Percentiles rank a stretch among this genome's conserved stretches.
Evolutionary conservation across 2,329 filamentous ascomycete species (phyloP).

Genomic region (Venturia asperata): DNA sequence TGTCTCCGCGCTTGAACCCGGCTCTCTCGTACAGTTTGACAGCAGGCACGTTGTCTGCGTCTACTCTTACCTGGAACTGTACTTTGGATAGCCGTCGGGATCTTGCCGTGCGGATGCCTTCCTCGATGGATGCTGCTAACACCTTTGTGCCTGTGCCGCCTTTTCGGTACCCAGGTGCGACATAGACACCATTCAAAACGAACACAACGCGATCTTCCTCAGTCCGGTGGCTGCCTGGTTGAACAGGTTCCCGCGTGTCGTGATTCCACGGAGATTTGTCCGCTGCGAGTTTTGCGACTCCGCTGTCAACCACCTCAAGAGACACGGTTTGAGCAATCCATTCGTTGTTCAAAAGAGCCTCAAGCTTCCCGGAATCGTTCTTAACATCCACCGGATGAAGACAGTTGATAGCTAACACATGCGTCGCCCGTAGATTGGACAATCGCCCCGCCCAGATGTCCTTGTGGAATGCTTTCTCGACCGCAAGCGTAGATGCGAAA

Average conservation of each 20-base stretch:
- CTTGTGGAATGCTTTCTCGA: constrained; percentile 23
- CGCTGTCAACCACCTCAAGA: neutral
- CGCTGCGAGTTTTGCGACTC: constrained; percentile 3
- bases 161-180: constrained; percentile 13
- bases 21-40: constrained; percentile 19
- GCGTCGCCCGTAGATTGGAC: constrained; percentile 24
- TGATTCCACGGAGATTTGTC: neutral
- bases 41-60: constrained; percentile 16
- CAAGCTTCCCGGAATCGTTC: neutral
- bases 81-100: neutral
- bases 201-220: constrained; percentile 1
- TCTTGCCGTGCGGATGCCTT: neutral
- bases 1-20: constrained; percentile 21
- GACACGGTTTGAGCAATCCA: constrained; percentile 17
- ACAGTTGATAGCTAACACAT: constrained; percentile 23
- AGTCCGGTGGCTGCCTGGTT: neutral
- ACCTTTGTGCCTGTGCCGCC: neutral
- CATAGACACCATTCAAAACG: constrained; percentile 20
- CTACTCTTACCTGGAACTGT: constrained; percentile 16
- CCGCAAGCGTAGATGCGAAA: constrained; percentile 28
- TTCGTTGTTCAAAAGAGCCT: constrained; percentile 13
- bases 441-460: constrained; percentile 24
- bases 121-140: neutral
- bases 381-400: neutral
- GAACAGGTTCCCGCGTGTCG: neutral